Conservation (phyloP, 768 basidiomycete genomes). For the Mycena capillaripes region DNA sequence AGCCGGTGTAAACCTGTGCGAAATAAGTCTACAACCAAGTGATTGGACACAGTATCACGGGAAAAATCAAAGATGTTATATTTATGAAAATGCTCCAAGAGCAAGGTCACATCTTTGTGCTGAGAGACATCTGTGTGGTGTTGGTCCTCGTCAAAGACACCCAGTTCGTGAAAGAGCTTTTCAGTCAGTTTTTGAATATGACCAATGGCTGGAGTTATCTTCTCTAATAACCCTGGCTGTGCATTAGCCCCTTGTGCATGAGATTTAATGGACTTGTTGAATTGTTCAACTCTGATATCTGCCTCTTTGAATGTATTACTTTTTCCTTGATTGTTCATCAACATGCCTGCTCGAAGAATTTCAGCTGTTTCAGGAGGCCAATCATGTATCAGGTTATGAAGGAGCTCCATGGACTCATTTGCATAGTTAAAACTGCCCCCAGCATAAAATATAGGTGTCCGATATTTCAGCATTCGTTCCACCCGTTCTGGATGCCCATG, state of each 20-base stretch:
- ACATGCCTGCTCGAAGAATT: constrained; percentile 36
- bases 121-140: constrained; percentile 38
- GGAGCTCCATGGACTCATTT: constrained; percentile 42
- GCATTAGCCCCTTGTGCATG: constrained; percentile 42
- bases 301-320: constrained; percentile 35
- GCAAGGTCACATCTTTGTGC: constrained; percentile 36
- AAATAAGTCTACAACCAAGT: not conserved
- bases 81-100: constrained; percentile 26
- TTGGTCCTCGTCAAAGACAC: constrained; percentile 20
- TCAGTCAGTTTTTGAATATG: constrained; percentile 36
- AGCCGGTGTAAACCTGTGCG: not conserved
- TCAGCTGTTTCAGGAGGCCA: constrained; percentile 38
- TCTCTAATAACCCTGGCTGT: constrained; percentile 37
- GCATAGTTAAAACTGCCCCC: constrained; percentile 42
- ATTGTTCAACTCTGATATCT: constrained; percentile 42
- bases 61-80: constrained; percentile 20
- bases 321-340: constrained; percentile 40
- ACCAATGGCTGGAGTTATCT: constrained; percentile 42
- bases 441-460: not conserved
- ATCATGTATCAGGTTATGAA: constrained; percentile 40
- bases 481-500: not conserved
- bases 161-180: constrained; percentile 36
- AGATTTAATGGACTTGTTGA: constrained; percentile 40
- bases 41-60: not conserved
- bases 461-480: not conserved